Conservation (phyloP, 257 asterid species). For the Mitragyna speciosa region DNA sequence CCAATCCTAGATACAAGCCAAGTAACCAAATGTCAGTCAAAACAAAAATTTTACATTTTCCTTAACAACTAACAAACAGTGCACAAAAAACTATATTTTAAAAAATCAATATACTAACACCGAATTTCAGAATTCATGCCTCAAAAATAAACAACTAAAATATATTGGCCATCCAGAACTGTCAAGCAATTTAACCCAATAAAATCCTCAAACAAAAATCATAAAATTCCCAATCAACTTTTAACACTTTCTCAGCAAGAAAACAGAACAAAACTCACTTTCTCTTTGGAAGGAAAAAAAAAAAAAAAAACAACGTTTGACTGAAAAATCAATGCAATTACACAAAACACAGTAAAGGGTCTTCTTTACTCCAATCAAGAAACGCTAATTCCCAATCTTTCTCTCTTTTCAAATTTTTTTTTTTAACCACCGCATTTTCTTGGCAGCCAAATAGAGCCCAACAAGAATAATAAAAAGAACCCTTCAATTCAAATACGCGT, state of each 20-base stretch:
- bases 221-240: neutral
- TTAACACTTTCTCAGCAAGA: neutral
- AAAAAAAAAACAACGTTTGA: too few relatives aligned
- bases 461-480: neutral
- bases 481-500: neutral
- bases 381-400: neutral
- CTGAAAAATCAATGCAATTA: neutral
- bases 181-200: neutral
- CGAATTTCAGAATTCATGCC: neutral
- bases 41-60: neutral
- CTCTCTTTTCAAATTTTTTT: neutral
- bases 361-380: neutral
- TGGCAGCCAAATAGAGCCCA: neutral
- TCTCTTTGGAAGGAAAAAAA: neutral
- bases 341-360: neutral
- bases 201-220: neutral
- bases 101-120: neutral
- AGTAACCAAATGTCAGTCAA: neutral
- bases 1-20: neutral
- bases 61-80: neutral
- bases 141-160: neutral
- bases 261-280: neutral
- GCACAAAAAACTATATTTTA: neutral
- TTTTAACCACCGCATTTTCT: neutral
- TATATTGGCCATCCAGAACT: neutral